Conservation (phyloP, 768 basidiomycete species). For the Tephrocybe sp. region DNA sequence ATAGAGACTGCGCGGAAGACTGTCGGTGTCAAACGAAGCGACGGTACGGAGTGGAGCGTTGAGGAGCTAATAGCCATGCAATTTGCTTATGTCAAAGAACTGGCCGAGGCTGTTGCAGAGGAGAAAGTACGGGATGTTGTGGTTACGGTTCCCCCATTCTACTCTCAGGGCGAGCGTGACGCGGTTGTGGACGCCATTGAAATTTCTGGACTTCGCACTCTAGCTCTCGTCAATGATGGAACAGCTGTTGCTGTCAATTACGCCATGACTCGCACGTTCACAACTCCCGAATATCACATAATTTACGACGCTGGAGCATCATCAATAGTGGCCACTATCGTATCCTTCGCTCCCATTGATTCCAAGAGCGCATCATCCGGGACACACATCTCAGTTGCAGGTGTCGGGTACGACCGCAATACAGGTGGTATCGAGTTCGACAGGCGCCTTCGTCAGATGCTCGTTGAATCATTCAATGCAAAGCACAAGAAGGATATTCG, state of each 20-base stretch:
- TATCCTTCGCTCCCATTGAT: conserved; percentile 57
- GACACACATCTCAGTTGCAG: conserved; percentile 75
- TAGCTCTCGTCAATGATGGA: conserved; percentile 90
- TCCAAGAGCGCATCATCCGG: conserved; percentile 50
- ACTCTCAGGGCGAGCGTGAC: conserved; percentile 86
- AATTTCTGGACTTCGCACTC: conserved; percentile 78
- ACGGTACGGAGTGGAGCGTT: conserved; percentile 69
- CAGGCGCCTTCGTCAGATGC: conserved; percentile 73
- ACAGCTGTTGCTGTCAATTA: conserved; percentile 96
- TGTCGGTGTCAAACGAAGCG: conserved; percentile 54
- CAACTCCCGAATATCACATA: conserved; percentile 77
- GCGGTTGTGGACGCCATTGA: conserved; percentile 91
- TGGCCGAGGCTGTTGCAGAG: conserved; percentile 73
- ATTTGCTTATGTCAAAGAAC: conserved; percentile 81
- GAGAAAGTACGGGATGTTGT: conserved; percentile 84
- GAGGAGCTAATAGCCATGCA: conserved; percentile 97
- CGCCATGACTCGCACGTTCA: conserved; percentile 92
- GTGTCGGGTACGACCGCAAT: conserved; percentile 75
- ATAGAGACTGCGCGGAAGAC: conserved; percentile 58
- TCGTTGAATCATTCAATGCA: conserved; percentile 70
- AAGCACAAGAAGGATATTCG: conserved; percentile 69
- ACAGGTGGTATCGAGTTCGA: conserved; percentile 86
- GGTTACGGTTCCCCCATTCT: conserved; percentile 88
- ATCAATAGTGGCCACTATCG: conserved; percentile 74
- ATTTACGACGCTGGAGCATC: conserved; percentile 95